These are phyloP conservation scores for Platanthera guangdongensis DNA, from an alignment of 106 monocot genomes.

Conservation along the genomic window DNA sequence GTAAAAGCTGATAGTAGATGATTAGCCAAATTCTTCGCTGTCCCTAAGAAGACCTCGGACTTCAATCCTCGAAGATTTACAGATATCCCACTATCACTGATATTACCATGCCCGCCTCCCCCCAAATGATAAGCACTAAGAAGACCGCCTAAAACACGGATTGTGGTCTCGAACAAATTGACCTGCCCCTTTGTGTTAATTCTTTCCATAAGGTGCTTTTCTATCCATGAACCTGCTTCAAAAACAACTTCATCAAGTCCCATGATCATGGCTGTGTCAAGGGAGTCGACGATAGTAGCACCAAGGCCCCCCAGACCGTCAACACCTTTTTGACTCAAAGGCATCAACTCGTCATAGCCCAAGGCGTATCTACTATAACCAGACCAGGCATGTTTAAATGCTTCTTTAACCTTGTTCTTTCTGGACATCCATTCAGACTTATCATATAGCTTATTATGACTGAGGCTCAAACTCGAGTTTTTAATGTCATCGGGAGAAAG, in stretches of 20 bases:
- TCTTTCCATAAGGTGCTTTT: slow-evolving; percentile 56
- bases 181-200: slow-evolving; percentile 78
- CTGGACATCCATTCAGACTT: slow-evolving; percentile 36
- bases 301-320: slow-evolving; percentile 91
- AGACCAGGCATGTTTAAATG: slow-evolving; percentile 91
- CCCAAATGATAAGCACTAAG: slow-evolving; percentile 93
- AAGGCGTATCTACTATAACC: slow-evolving; percentile 68
- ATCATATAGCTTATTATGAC: slow-evolving; percentile 8
- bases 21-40: slow-evolving; percentile 66
- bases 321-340: slow-evolving; percentile 52
- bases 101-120: slow-evolving; percentile 12
- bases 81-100: slow-evolving; percentile 17
- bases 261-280: slow-evolving; percentile 96
- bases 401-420: slow-evolving; percentile 69
- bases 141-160: slow-evolving; percentile 86
- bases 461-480: slow-evolving; percentile 23
- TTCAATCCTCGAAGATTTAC: slow-evolving; percentile 24
- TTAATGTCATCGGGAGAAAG: slow-evolving; percentile 58
- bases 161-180: slow-evolving; percentile 95
- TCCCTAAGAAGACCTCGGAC: slow-evolving; percentile 39
- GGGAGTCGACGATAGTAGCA: slow-evolving; percentile 76
- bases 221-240: slow-evolving; percentile 74
- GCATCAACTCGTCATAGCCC: slow-evolving; percentile 97
- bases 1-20: slow-evolving; percentile 71
- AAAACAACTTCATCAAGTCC: slow-evolving; percentile 55